These are phyloP conservation scores for Bisporella sp. DNA, from an alignment of 2,329 filamentous ascomycete genomes.

Conservation along the genomic window DNA sequence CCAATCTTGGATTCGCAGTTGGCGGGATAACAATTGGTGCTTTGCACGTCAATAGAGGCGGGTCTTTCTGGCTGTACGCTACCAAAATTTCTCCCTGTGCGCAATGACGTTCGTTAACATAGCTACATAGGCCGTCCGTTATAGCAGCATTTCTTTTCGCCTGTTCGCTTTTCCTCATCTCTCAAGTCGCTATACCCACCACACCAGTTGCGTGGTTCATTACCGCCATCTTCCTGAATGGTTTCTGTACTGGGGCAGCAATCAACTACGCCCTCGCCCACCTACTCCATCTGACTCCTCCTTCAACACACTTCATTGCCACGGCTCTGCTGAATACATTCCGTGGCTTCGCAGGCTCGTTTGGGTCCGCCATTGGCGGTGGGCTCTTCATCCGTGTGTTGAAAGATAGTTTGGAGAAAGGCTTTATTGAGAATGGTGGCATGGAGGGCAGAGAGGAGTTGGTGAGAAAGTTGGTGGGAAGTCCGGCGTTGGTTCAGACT, in stretches of 20 bases:
- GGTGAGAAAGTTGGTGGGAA: constrained; percentile 48
- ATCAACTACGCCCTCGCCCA: constrained; percentile 81
- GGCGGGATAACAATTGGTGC: constrained; percentile 69
- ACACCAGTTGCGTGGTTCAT: constrained; percentile 49
- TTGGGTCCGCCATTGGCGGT: constrained; percentile 73
- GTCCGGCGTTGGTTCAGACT: constrained; percentile 45
- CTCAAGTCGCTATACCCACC: constrained; percentile 44
- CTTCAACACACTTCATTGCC: constrained; percentile 64
- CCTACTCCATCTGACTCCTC: constrained; percentile 62
- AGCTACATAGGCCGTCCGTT: constrained; percentile 40
- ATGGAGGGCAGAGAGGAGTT: constrained; percentile 32
- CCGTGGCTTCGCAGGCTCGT: constrained; percentile 73
- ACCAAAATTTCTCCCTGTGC: neutral
- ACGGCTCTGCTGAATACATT: constrained; percentile 74
- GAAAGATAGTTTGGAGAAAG: constrained; percentile 26
- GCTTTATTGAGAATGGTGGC: constrained; percentile 26
- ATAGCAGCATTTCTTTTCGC: constrained; percentile 56
- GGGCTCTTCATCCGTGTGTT: constrained; percentile 37
- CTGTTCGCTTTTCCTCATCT: constrained; percentile 49
- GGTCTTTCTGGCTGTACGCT: constrained; percentile 60
- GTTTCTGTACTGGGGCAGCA: constrained; percentile 62
- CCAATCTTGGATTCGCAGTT: constrained; percentile 70
- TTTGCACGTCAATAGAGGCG: constrained; percentile 66
- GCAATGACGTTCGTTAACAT: neutral
- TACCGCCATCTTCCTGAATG: constrained; percentile 58